These are phyloP conservation scores for Xylariaceae sp. DNA, from an alignment of 2,329 filamentous ascomycete species.

Conservation along the genomic window DNA sequence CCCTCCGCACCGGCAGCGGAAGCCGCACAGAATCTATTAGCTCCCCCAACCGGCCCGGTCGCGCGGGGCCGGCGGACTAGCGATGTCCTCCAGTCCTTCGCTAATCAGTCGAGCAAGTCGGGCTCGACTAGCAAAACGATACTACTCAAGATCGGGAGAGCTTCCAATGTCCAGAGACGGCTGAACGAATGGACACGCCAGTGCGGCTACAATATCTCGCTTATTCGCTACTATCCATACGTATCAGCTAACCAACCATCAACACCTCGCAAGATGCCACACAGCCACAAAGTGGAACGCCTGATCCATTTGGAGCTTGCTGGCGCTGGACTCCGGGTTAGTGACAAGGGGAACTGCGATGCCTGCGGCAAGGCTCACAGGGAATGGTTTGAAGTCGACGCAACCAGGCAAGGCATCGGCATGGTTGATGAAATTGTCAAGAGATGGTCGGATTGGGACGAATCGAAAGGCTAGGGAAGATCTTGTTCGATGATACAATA, in stretches of 20 bases:
- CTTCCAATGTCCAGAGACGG: constrained; percentile 80
- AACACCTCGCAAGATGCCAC: constrained; percentile 68
- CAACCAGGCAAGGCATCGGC: constrained; percentile 64
- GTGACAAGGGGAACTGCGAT: constrained; percentile 57
- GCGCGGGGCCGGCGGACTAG: constrained; percentile 44
- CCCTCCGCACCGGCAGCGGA: constrained; percentile 52
- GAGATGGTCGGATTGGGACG: constrained; percentile 84
- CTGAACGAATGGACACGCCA: constrained; percentile 92
- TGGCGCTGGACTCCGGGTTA: constrained; percentile 51
- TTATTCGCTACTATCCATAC: constrained; percentile 92
- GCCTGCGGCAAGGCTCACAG: constrained; percentile 80
- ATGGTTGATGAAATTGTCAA: constrained; percentile 66
- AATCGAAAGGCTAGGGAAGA: constrained; percentile 30
- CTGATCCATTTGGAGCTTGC: constrained; percentile 87
- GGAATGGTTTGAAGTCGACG: constrained; percentile 93
- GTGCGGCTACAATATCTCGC: constrained; percentile 81
- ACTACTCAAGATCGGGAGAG: constrained; percentile 63
- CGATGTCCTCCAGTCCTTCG: constrained; percentile 51
- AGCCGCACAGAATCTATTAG: constrained; percentile 55
- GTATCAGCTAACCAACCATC: constrained; percentile 41
- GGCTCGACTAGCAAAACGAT: constrained; percentile 52
- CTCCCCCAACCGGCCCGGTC: constrained; percentile 39
- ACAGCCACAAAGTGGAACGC: constrained; percentile 83
- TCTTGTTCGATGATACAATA: background rate
- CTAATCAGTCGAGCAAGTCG: constrained; percentile 24